Base-by-base conservation (phyloP, 2,329 filamentous ascomycete species). In the Raffaelea deltoideospora region DNA sequence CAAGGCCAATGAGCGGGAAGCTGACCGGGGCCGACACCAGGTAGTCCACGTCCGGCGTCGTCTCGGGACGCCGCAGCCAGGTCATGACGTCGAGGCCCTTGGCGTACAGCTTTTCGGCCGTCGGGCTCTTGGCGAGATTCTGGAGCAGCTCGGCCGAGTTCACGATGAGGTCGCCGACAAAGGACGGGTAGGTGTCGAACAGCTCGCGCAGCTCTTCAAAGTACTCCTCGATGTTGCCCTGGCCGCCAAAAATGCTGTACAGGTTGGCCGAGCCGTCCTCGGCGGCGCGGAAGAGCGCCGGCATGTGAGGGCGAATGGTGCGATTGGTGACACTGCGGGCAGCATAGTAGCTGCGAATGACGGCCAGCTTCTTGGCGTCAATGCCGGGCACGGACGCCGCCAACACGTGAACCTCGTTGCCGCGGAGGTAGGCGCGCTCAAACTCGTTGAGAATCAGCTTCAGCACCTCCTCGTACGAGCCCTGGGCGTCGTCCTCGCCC, bases 221-320 rank as follows among this genome's bases (percentile, higher is more conserved):
- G 62, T 98, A 98, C 62, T 98, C 92, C 60, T 98, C 88, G 45
- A 98, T 96, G 59, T 98, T 98, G 49, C 90, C 90, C 58, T 98
- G 90, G 7, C 90, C 90, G 41, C 90, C 90, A 48, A 96, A 94
- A 43, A 98, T 86, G 46, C 79, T 87, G 64, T 94, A 98, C 41
- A 98, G 73, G 49, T 75, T 79, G 37, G 87, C 87, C 38, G 78
- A 76, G 43, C 75, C 79, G 44, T 95, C 87, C 33, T 81, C 77
- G 10, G 85, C 85, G 35, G 90, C 88, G 47, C 90, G 75, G 53
- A 95, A 74, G 33, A 98, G 71, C 26, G 90, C 92, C 29, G 92
- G 96, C 55, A 94, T 83, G 56, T 98, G 88, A 21, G 84, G 74
- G 61, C 86, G 87, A 54, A 95, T 88, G 36, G 83, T 73, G 49